Base-by-base conservation (phyloP, 2,329 filamentous ascomycete species). In the Cyphellophora attinorum region DNA sequence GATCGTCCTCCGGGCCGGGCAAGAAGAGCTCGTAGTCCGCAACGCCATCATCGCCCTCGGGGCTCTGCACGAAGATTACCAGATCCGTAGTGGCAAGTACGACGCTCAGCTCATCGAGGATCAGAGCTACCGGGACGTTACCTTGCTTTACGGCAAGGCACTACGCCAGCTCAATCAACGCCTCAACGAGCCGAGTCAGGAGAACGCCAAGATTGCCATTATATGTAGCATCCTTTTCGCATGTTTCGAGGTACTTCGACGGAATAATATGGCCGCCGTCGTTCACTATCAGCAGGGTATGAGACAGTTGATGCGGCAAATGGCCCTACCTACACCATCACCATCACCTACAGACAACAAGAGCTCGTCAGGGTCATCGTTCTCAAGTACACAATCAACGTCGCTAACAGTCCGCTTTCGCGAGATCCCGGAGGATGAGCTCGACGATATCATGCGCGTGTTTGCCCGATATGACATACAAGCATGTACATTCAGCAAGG, bases 21-120 rank as follows among this genome's bases (percentile, higher is more conserved):
- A 81, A 44, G 62, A 65, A 1, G 72, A 79, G 48, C 59, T 68
- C 10, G 67, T 76, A 16, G 74, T 81, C 39, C 70, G 72, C 10
- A 74, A 81, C 52, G 74, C 76, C 8, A 75, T 81, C 6, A 66
- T 81, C 15, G 78, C 77, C 5, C 59, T 82, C 5, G 77, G 76
- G 11, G 75, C 76, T 3, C 57, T 82, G 25, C 80, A 81, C 54
- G 79, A 79, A 53, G 48, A 51, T 19, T 51, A 51, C 39, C 46
- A 51, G 35, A 42, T 40, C 21, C 42, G 41, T 5, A 34, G 42
- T 36, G 48, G 48, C 38, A 44, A 40, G 42, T 46, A 47, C 33
- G 39, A 41, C 32, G 32, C 35, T 29, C 27, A 41, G 8, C 27
- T 43, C 11, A 79, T 75, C 1, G 55, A 79, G 5, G 76, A 80